phyloP scores from a whole-genome alignment of 2,329 filamentous ascomycete genomes.

The Chalaropsis ovoidea region DNA sequence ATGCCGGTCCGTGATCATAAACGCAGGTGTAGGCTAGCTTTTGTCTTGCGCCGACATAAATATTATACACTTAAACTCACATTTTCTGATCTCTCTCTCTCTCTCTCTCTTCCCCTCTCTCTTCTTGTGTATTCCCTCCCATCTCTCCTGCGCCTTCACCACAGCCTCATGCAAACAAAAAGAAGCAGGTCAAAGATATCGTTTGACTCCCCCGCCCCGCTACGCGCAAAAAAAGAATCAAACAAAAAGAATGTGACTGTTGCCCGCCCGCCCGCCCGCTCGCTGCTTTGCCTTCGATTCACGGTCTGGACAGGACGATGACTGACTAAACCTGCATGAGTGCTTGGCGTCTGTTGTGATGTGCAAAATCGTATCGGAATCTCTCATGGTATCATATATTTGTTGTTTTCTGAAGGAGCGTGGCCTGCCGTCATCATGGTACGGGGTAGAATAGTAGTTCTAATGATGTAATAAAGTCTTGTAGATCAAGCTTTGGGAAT shows the following conservation, averaged over 20 bases:
- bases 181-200: background rate
- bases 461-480: conserved; percentile 14
- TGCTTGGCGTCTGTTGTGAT: conserved; percentile 8
- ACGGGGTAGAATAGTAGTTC: background rate
- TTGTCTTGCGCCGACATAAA: conserved; percentile 1
- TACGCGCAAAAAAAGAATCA: background rate
- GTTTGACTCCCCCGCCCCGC: background rate
- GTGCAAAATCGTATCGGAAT: conserved; percentile 8
- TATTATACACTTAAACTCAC: conserved; percentile 16
- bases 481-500: conserved; percentile 14
- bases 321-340: background rate
- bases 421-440: conserved; percentile 10
- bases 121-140: too few relatives aligned
- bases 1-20: background rate
- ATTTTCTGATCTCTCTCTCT: background rate
- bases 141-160: background rate
- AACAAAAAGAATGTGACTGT: background rate
- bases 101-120: too few relatives aligned
- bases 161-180: background rate
- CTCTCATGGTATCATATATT: conserved; percentile 16
- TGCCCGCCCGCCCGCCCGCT: background rate
- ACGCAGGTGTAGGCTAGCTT: background rate
- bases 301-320: background rate
- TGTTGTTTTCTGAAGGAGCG: conserved; percentile 5
- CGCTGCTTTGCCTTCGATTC: conserved; percentile 1